Evolutionary conservation across 164 flowering plant genomes (phyloP).

Genomic region (Vitis labrusca): DNA sequence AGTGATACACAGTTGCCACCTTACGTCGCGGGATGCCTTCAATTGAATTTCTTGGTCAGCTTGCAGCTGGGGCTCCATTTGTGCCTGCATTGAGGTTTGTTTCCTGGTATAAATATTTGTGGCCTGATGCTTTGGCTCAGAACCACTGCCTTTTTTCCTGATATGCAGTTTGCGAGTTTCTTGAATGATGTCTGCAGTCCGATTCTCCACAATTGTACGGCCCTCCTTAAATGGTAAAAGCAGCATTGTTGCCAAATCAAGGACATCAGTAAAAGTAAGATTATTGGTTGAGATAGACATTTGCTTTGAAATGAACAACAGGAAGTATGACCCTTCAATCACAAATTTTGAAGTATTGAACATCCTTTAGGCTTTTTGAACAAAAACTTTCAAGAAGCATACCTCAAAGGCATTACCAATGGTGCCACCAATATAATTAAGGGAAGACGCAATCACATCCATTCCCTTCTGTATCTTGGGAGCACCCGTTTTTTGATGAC

Average conservation of each 20-base stretch:
- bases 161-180: constrained; percentile 84
- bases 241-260: neutral
- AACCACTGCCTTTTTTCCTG: constrained; percentile 51
- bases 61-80: constrained; percentile 35
- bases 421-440: constrained; percentile 67
- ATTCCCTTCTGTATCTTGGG: constrained; percentile 62
- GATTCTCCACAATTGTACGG: constrained; percentile 65
- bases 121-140: constrained; percentile 35
- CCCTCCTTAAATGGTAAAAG: constrained; percentile 65
- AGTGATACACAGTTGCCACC: constrained; percentile 69
- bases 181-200: constrained; percentile 79
- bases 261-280: neutral
- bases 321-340: neutral
- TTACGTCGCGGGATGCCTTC: constrained; percentile 99
- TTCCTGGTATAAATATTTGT: constrained; percentile 23
- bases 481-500: constrained; percentile 42
- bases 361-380: neutral
- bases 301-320: neutral
- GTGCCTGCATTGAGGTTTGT: constrained; percentile 22
- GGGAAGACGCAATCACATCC: constrained; percentile 66
- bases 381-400: neutral
- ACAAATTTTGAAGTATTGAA: neutral
- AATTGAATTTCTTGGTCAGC: constrained; percentile 74
- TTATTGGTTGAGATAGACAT: too few species aligned
- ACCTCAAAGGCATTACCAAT: constrained; percentile 85